Evolutionary conservation across 306 rosid genomes (phyloP), one percentile per base, ranked within the genome.

Genomic region (Dalbergia oliveri): DNA sequence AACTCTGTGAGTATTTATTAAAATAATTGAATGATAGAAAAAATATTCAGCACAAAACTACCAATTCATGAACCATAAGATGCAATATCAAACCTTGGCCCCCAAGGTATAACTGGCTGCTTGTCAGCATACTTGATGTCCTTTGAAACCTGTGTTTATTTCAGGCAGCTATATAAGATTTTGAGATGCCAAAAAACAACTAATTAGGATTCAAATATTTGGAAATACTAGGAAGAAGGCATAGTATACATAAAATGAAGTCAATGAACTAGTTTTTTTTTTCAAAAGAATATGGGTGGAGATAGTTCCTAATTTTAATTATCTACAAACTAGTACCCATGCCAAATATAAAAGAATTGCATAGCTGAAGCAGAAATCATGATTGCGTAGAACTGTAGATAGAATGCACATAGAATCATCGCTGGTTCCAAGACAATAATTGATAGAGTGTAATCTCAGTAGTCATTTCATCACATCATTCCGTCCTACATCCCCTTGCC

Each of bases 41-140:
- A n/a, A 65, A 61, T 66, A 50, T 61, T 57, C 58, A 57, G 66
- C 43, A 57, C 44, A 73, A 70, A 35, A 75, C 43, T 34, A 75
- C 16, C 6, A 56, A 39, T 41, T 21, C 53, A 71, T 57, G 39
- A 85, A 75, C 75, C 75, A 70, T 19, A 77, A 62, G 54, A 81
- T 45, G 70, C 57, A 72, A 77, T 71, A 69, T 67, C 83, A 73
- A 80, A 95, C 99, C 99, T 93, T 83, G 99, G 99, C 19, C 99
- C 99, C 99, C 99, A 95, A 67, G 99, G 97, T 35, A 95, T 82
- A 81, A 95, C 82, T 81, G 97, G 98, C 88, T 90, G 98, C 87
- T 91, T 95, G 87, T 95, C 99, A 2, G 99, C 99, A 78, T 91
- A 95, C 86, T 91, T 95, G 73, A 95, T 89, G 84, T 93, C 99